Evolutionary conservation across 495 filamentous ascomycete species (phyloP).

Genomic region (Evansstolkia leycettana): DNA sequence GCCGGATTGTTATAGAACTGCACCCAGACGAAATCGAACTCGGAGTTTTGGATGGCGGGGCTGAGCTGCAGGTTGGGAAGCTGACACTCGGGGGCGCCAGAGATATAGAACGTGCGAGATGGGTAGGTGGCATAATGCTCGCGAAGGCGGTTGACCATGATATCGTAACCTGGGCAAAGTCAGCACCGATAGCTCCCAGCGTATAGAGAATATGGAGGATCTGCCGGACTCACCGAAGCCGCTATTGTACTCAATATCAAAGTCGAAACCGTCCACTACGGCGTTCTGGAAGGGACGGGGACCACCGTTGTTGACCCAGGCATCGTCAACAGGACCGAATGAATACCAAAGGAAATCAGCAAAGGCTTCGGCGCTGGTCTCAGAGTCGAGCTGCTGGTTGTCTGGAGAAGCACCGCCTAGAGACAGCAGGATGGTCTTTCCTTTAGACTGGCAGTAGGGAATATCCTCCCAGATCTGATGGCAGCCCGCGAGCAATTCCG

Average conservation of each 20-base stretch:
- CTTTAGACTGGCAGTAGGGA: conserved; percentile 45
- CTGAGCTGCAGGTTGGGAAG: conserved; percentile 46
- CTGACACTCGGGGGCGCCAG: conserved; percentile 51
- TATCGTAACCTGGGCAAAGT: conserved; percentile 18
- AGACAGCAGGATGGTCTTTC: conserved; percentile 57
- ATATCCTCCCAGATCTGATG: conserved; percentile 49
- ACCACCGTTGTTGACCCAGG: conserved; percentile 18
- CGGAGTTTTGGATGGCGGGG: conserved; percentile 31
- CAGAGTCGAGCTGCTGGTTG: conserved; percentile 24
- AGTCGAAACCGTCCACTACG: conserved; percentile 60
- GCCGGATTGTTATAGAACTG: conserved; percentile 58
- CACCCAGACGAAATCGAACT: conserved; percentile 54
- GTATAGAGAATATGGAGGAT: conserved; percentile 1
- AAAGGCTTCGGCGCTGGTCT: conserved; percentile 30
- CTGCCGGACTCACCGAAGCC: conserved; percentile 26
- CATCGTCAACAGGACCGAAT: conserved; percentile 39
- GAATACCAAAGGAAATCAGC: conserved; percentile 51
- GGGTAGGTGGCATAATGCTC: conserved; percentile 30
- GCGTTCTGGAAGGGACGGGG: conserved; percentile 51
- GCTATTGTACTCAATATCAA: conserved; percentile 47
- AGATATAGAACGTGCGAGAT: conserved; percentile 45
- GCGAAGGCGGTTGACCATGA: conserved; percentile 41
- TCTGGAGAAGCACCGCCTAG: conserved; percentile 42
- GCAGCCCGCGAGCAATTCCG: conserved; percentile 32
- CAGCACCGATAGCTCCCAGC: conserved; percentile 6